Base-by-base conservation (phyloP, 2,329 filamentous ascomycete species). In the Penicillium concentricum region DNA sequence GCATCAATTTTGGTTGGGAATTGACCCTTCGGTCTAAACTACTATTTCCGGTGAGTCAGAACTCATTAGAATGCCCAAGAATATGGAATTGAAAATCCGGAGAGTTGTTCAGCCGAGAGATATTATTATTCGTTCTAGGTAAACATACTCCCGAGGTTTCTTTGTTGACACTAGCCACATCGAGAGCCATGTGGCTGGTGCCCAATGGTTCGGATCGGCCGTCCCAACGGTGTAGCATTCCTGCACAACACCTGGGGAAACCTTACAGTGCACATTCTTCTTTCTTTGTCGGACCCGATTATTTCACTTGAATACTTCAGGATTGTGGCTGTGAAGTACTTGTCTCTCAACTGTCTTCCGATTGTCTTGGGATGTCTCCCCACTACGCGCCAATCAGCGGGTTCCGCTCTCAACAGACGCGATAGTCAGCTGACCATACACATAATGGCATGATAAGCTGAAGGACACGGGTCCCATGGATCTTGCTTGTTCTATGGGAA, bases 401-500 rank as follows among this genome's bases (percentile, higher is more conserved):
- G 35, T 52, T 52, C 54, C 54, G 41, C 34, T 56, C 54, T 51
- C 49, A 37, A 55, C 45, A 54, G 39, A 26, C 52, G 45, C 45
- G 45, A 51, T 28, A 52, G 48, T 56, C 54, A 56, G 54, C 54
- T 56, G 54, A 56, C 54, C 54, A 44, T 41, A 2, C 22, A 51
- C 37, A 24, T 51, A 22, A 51, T 55, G 54, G 54, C 48, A 39
- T 44, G 48, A 56, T 52, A 46, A 42, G 45, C 45, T 44, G 28
- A 20, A 52, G 35, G 54, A 56, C 48, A 46, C 34, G 28, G 34
- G 28, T 35, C 54, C 54, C 54, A 42, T 56, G 54, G 54, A 41
- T 56, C 54, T 49, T 15, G 22, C 30, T 22, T 44, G 18, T 35
- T 35, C 10, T 44, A 45, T 13, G 30, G 15, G 30, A 26, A 42